Conservation (phyloP, 2,329 filamentous ascomycete species). For the Reticulascus tulasneorum region DNA sequence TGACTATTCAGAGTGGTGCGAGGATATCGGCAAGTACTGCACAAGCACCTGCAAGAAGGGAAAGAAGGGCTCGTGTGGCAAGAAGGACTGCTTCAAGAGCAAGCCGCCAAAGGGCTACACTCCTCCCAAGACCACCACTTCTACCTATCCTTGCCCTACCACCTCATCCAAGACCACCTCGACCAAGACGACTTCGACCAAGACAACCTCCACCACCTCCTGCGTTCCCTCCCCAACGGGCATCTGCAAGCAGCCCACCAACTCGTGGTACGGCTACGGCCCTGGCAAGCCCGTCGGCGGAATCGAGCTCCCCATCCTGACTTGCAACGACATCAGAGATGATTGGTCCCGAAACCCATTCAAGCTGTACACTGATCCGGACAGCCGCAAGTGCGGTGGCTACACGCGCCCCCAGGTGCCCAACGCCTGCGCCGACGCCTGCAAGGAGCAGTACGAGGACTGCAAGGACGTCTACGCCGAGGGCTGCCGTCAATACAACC, state of each 20-base stretch:
- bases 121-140: conserved; percentile 22
- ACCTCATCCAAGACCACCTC: conserved; percentile 26
- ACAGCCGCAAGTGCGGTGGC: conserved; percentile 38
- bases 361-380: conserved; percentile 47
- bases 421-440: conserved; percentile 47
- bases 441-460: conserved; percentile 46
- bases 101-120: conserved; percentile 33
- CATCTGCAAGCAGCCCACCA: conserved; percentile 50
- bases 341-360: conserved; percentile 40
- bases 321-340: conserved; percentile 47
- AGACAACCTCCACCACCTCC: conserved; percentile 21
- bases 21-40: conserved; percentile 42
- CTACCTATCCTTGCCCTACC: conserved; percentile 18
- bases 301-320: conserved; percentile 48
- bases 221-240: conserved; percentile 44
- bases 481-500: conserved; percentile 35
- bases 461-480: conserved; percentile 46
- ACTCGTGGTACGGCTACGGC: conserved; percentile 61
- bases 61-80: conserved; percentile 31
- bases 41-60: conserved; percentile 26
- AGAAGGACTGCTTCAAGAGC: conserved; percentile 38
- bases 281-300: conserved; percentile 55
- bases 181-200: conserved; percentile 23
- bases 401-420: conserved; percentile 34
- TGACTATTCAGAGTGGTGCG: conserved; percentile 47